Base-by-base conservation (phyloP, 129 eudicot species). In the Cynara cardunculus region DNA sequence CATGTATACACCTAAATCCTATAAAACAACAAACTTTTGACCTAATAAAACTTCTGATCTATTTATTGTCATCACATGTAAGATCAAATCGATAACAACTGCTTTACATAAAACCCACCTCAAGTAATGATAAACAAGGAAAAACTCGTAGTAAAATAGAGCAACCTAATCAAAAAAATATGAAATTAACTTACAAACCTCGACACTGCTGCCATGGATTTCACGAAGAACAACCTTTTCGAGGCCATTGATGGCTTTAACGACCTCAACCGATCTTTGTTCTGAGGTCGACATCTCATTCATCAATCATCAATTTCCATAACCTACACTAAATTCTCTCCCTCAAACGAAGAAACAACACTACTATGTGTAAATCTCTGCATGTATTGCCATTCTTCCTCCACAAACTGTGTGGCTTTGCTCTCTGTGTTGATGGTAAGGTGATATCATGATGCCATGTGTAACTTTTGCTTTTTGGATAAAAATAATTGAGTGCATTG, bases 191-290 rank as follows among this genome's bases (percentile, higher is more conserved):
- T 81, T 75, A 69, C 77, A 46, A 25, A 94, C 98, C 97, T 94
- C 98, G 73, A 86, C 98, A 28, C 94, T 86, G 84, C 94, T 83
- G 80, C 96, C 94, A 25, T 89, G 94, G 59, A 86, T 75, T 49
- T 86, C 96, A 26, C 94, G 96, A 71, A 94, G 97, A 64, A 94
- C 79, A 80, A 94, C 85, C 81, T 91, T 94, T 24, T 90, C 90
- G 84, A 91, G 97, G 85, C 97, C 96, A 82, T 92, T 90, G 82
- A 87, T 74, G 85, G 94, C 94, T 88, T 88, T 90, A 49, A 74
- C 19, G 56, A 89, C 53, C 87, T 91, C 91, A 64, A 87, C 72
- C 65, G 89, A 77, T 75, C 26, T 28, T 78, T 78, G 75, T 41
- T 87, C 94, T 10, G 81, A 75, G 49, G 62, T 82, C 83, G 88